These are phyloP conservation scores for Sarocladium brachiariae DNA, from an alignment of 2,329 filamentous ascomycete species.

Conservation along the genomic window DNA sequence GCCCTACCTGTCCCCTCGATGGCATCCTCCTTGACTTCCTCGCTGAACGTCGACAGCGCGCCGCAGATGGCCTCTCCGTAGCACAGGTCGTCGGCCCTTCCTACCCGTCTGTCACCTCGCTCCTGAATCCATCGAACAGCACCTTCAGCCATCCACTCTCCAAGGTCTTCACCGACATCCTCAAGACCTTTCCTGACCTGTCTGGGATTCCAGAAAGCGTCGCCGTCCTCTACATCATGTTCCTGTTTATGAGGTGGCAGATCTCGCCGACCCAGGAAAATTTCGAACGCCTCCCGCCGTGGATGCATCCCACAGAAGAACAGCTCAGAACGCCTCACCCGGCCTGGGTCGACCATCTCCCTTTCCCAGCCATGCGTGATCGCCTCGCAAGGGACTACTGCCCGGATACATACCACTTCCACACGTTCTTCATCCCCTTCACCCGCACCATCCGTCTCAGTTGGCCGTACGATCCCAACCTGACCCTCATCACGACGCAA, in stretches of 20 bases:
- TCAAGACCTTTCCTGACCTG: conserved; percentile 77
- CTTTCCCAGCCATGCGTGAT: conserved; percentile 73
- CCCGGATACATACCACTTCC: conserved; percentile 53
- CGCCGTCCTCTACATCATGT: conserved; percentile 79
- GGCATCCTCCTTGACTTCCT: conserved; percentile 75
- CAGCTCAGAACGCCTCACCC: conserved; percentile 66
- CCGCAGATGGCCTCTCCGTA: conserved; percentile 56
- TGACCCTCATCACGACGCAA: conserved; percentile 56
- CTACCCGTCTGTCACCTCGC: conserved; percentile 72
- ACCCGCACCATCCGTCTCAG: conserved; percentile 70
- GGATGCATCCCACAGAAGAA: conserved; percentile 57
- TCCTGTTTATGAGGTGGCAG: conserved; percentile 79
- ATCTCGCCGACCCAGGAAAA: conserved; percentile 73
- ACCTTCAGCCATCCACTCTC: conserved; percentile 65
- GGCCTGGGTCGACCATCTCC: conserved; percentile 75
- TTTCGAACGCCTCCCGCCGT: conserved; percentile 69
- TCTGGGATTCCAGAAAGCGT: conserved; percentile 73
- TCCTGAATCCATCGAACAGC: conserved; percentile 63
- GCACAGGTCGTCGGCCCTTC: conserved; percentile 66
- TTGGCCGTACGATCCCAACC: conserved; percentile 74
- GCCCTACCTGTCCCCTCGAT: conserved; percentile 71
- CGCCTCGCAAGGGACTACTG: conserved; percentile 47
- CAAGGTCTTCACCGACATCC: conserved; percentile 78
- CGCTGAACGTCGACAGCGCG: conserved; percentile 57
- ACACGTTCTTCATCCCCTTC: conserved; percentile 78